phyloP scores from a whole-genome alignment of 148 eudicot genomes.

The Cornus suecica region DNA sequence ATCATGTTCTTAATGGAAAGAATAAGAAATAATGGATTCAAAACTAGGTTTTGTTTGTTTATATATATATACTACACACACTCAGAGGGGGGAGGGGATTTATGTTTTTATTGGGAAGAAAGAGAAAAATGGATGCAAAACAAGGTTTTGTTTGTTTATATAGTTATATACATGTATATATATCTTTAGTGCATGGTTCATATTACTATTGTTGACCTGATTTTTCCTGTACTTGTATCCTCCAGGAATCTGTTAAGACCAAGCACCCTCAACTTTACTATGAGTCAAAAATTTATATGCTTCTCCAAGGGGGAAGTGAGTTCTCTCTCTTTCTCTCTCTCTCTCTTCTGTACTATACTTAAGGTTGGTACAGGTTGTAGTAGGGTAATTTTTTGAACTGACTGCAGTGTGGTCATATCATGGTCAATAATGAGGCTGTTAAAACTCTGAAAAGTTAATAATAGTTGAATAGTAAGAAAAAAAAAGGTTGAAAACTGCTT shows the following conservation, averaged over 20 bases:
- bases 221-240: conserved; percentile 11
- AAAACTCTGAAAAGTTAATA: not conserved
- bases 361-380: not conserved
- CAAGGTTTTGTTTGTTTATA: not conserved
- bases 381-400: conserved; percentile 1
- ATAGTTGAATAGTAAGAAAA: too few species aligned
- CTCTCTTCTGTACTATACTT: not conserved
- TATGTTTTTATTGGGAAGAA: not conserved
- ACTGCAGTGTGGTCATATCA: not conserved
- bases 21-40: not conserved
- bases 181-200: not conserved
- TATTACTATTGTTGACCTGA: conserved; percentile 6
- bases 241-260: conserved; percentile 89
- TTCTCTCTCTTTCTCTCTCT: conserved; percentile 18
- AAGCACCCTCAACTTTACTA: conserved; percentile 97
- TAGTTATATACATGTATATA: not conserved
- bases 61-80: not conserved
- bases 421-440: not conserved
- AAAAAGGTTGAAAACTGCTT: not conserved
- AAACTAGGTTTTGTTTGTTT: conserved; percentile 1
- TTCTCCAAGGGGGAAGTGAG: conserved; percentile 98
- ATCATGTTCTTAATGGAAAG: not conserved
- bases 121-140: not conserved
- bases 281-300: conserved; percentile 87
- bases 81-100: too few species aligned